Evolutionary conservation across 805 yeast genomes (phyloP).

Genomic region (Wickerhamiella kurtzmanii): DNA sequence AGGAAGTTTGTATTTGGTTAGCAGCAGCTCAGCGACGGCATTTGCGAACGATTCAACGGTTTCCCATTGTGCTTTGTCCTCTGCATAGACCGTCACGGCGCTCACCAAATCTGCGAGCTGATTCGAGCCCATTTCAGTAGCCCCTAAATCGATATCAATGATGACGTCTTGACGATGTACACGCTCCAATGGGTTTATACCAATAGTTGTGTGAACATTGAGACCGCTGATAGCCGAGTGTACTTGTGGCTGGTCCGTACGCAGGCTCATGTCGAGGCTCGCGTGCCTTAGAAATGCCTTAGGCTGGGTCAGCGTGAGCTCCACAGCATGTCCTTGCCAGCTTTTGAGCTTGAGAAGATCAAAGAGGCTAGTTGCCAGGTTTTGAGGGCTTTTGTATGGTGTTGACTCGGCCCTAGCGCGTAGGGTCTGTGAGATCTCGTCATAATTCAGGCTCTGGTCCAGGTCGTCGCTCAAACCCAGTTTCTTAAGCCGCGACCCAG

Average conservation of each 20-base stretch:
- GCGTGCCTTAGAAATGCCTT: conserved; percentile 50
- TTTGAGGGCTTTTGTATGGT: conserved; percentile 28
- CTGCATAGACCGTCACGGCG: conserved; percentile 11
- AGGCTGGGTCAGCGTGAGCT: conserved; percentile 32
- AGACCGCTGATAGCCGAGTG: conserved; percentile 27
- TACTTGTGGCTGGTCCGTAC: conserved; percentile 15
- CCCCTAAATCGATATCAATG: conserved; percentile 35
- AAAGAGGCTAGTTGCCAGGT: conserved; percentile 36
- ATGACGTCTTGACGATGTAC: conserved; percentile 63
- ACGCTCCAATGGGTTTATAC: conserved; percentile 86
- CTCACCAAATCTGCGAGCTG: conserved; percentile 9
- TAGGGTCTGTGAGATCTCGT: conserved; percentile 62
- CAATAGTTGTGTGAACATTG: conserved; percentile 63
- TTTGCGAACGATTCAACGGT: conserved; percentile 88
- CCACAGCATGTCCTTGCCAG: conserved; percentile 36
- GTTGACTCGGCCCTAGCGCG: conserved; percentile 35
- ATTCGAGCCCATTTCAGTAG: neutral
- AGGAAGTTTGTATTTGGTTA: conserved; percentile 29
- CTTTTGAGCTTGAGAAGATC: conserved; percentile 30
- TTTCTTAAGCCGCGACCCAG: conserved; percentile 41
- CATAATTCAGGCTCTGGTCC: conserved; percentile 74
- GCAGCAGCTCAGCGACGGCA: conserved; percentile 48
- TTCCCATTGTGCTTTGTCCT: conserved; percentile 50
- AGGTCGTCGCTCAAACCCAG: conserved; percentile 79
- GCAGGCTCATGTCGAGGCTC: conserved; percentile 31